These are phyloP conservation scores for Populus nigra DNA, from an alignment of 345 rosid genomes.

Conservation along the genomic window DNA sequence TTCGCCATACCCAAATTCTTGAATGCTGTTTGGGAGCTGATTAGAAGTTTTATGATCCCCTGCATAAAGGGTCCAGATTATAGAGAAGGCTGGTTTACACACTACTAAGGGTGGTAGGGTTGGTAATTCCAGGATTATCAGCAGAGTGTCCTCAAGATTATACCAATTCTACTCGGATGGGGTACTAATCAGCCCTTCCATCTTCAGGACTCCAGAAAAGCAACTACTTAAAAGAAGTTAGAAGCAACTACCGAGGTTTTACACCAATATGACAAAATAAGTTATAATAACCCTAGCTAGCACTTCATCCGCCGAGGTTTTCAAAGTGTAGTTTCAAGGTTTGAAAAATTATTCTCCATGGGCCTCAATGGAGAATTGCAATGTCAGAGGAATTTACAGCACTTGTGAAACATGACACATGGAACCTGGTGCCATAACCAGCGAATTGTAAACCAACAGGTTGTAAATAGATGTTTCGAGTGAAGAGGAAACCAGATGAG, in stretches of 20 bases:
- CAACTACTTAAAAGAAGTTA: too few relatives aligned
- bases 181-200: constrained; percentile 2
- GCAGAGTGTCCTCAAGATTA: constrained; percentile 42
- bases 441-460: too few relatives aligned
- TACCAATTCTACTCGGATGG: constrained; percentile 37
- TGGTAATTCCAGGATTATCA: constrained; percentile 34
- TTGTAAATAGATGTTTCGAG: too few relatives aligned
- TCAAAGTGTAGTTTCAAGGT: not conserved
- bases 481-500: too few relatives aligned
- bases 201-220: not conserved
- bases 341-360: not conserved
- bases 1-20: constrained; percentile 24
- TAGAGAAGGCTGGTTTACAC: constrained; percentile 37
- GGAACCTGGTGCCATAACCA: too few relatives aligned
- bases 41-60: constrained; percentile 37
- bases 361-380: too few relatives aligned
- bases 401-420: too few relatives aligned
- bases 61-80: constrained; percentile 36
- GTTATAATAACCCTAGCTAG: not conserved
- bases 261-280: not conserved
- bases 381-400: too few relatives aligned
- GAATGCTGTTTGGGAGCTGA: constrained; percentile 44
- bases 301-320: not conserved
- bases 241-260: too few relatives aligned
- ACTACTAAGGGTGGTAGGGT: constrained; percentile 26